phyloP scores from a whole-genome alignment of 1,284 basidiomycete species.

The Trametes sp. region DNA sequence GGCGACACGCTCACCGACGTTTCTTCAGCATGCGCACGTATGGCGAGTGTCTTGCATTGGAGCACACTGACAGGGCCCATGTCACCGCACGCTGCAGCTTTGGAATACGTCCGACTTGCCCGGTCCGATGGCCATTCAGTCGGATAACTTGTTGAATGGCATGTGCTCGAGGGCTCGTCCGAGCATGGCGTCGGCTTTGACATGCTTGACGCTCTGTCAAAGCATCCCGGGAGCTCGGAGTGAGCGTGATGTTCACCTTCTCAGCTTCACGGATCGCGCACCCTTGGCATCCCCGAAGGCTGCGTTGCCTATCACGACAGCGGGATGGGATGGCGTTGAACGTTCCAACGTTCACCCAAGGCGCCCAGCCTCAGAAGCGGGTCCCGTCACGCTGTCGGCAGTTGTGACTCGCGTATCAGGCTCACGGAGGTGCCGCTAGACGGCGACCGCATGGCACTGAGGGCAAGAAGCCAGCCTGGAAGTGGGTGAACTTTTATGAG shows the following conservation, averaged over 20 bases:
- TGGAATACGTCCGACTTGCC: neutral
- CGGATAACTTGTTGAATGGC: neutral
- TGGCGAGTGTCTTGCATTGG: neutral
- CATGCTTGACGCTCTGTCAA: too few species aligned
- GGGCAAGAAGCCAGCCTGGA: neutral
- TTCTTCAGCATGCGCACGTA: neutral
- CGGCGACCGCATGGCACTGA: neutral
- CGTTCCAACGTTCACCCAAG: too few species aligned
- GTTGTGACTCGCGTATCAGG: slow-evolving; percentile 19
- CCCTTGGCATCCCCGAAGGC: neutral
- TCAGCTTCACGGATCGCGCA: neutral
- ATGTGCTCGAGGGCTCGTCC: neutral
- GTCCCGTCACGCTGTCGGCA: slow-evolving; percentile 6
- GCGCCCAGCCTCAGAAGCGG: too few species aligned
- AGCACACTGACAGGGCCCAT: neutral
- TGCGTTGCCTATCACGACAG: neutral
- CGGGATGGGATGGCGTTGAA: neutral
- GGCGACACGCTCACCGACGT: neutral
- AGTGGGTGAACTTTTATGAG: too few species aligned
- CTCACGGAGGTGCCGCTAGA: neutral
- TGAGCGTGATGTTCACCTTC: neutral
- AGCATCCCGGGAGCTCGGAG: neutral
- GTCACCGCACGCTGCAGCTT: too few species aligned
- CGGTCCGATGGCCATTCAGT: neutral
- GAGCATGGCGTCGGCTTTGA: neutral